Percentiles rank a stretch among this genome's conserved stretches.
Conservation (phyloP, 768 basidiomycete species). For the Naganishia vishniacii region DNA sequence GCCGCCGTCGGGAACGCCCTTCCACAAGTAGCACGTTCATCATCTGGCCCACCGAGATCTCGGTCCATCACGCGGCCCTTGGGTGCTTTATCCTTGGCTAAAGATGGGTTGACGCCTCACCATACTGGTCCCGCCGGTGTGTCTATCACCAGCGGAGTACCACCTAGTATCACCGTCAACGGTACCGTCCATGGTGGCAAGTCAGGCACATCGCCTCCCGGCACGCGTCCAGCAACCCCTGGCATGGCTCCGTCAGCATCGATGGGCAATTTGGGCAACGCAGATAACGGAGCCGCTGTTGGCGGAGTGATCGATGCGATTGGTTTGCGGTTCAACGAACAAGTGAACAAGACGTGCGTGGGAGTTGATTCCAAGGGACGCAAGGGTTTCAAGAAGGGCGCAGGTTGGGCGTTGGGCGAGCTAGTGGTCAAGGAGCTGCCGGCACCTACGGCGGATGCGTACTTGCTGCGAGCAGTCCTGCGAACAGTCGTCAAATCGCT, state of each 20-base stretch:
- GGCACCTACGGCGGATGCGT: slow-evolving; percentile 41
- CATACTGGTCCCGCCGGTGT: slow-evolving; percentile 16
- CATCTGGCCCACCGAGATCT: slow-evolving; percentile 10
- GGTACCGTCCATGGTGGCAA: neutral
- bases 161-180: slow-evolving; percentile 1
- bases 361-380: slow-evolving; percentile 44
- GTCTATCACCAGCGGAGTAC: neutral
- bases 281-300: slow-evolving; percentile 17
- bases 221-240: slow-evolving; percentile 39
- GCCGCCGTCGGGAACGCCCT: slow-evolving; percentile 28
- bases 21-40: slow-evolving; percentile 20
- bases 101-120: slow-evolving; percentile 17
- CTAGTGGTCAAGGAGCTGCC: slow-evolving; percentile 47
- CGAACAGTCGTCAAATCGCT: slow-evolving; percentile 44
- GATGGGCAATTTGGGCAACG: slow-evolving; percentile 16
- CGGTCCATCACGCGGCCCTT: slow-evolving; percentile 5
- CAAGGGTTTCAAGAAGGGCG: slow-evolving; percentile 41
- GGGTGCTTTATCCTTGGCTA: neutral
- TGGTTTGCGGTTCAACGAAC: slow-evolving; percentile 43
- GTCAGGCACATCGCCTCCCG: slow-evolving; percentile 31
- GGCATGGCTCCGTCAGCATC: slow-evolving; percentile 27
- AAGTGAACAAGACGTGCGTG: slow-evolving; percentile 44
- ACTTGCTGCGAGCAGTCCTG: slow-evolving; percentile 46
- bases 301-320: slow-evolving; percentile 46
- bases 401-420: slow-evolving; percentile 46